Evolutionary conservation across 2,329 filamentous ascomycete genomes (phyloP), one percentile per base, ranked within the genome.

Genomic region (Cordyceps cicadae): DNA sequence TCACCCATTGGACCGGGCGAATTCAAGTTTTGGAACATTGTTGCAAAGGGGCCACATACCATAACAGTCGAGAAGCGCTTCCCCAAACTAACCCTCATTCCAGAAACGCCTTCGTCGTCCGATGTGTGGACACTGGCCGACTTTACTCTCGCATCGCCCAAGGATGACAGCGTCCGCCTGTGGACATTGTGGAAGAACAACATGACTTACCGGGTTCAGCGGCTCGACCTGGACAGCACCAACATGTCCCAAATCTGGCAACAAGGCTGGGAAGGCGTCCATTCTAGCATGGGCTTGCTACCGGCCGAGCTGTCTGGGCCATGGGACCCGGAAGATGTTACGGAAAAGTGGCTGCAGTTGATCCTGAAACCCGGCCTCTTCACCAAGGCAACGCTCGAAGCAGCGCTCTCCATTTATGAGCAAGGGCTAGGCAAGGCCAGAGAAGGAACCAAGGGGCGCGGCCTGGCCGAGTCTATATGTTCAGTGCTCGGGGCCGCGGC

Each of bases 1-100:
- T 97, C 92, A 12, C 93, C 94, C 0, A 85, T 94, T 64, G 89
- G 92, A 34, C 84, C 87, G 46, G 89, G 94, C 41, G 88, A 93
- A 70, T 97, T 99, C 80, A 97, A 96, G 72, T 92, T 99, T 70
- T 99, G 92, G 90, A 81, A 77, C 65, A 74, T 85, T n/a, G 83
- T 84, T 58, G 83, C 88, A 19, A 83, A 86, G 65, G 83, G 87
- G 58, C 82, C 82, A 66, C 80, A 88, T 67, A 79, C 76, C 2
- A 71, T 91, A 21, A 79, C 86, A 9, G 79, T 95, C 15, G 82
- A 85, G 64, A 90, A 95, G 66, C 76, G 90, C 24, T 92, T 89
- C 66, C 82, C 88, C 0, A 77, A 81, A 45, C 68, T 70, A 53
- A 68, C 68, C 14, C 77, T 94, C 37, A 79, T 87, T 29, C 89